A percentile compares a stretch with the other conserved stretches of the same genome.
Conservation (phyloP, 163 green algal species). For the Chlamydomonas reinhardtii region DNA sequence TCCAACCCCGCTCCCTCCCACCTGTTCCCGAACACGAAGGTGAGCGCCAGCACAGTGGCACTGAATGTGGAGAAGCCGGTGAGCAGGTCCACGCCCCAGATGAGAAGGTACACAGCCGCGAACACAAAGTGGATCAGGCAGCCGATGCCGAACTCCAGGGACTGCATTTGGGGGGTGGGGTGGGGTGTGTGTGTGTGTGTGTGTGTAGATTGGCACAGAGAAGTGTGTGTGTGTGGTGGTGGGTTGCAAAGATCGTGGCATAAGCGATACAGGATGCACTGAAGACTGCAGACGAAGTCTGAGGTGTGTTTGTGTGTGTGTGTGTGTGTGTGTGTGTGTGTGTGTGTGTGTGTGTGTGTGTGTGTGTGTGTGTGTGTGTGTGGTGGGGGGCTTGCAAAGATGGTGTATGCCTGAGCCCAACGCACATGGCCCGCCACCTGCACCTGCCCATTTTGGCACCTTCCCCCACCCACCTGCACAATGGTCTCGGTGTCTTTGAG, state of each 20-base stretch:
- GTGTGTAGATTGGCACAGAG: not conserved
- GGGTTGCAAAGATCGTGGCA: no score
- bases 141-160: conserved; percentile 62
- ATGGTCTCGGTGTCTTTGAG: conserved; percentile 69
- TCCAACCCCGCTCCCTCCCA: not conserved
- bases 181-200: not conserved
- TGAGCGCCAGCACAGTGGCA: conserved; percentile 65
- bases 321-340: no score
- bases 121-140: conserved; percentile 65
- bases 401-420: no score
- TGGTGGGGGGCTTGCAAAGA: no score
- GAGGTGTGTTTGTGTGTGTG: no score
- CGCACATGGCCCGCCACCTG: no score
- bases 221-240: not conserved
- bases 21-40: conserved; percentile 72
- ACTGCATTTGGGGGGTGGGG: not conserved
- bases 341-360: no score
- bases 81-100: conserved; percentile 68
- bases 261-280: no score
- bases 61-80: conserved; percentile 68
- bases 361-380: no score
- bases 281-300: no score
- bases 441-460: no score
- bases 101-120: conserved; percentile 63
- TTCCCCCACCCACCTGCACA: conserved; percentile 40